Percentiles rank a stretch among this genome's conserved stretches.
Conservation (phyloP, 2,329 filamentous ascomycete species). For the Alternaria sp. region DNA sequence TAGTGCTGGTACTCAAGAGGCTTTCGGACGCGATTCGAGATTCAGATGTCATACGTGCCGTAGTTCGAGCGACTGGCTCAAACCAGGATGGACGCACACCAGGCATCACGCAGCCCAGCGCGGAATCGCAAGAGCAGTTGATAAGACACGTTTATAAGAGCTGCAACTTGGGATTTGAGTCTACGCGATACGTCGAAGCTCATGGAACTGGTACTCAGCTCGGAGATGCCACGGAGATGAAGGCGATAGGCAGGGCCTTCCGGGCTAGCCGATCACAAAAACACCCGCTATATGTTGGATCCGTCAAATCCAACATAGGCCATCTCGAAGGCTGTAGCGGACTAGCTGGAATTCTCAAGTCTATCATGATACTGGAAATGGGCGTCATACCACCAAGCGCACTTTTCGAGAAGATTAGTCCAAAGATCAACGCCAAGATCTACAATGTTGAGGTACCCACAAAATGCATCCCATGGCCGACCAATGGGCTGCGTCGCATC, state of each 20-base stretch:
- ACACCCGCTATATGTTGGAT: conserved; percentile 53
- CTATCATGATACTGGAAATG: conserved; percentile 48
- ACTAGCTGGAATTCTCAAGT: conserved; percentile 46
- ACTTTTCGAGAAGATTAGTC: conserved; percentile 15
- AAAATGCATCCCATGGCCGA: neutral
- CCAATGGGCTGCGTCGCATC: neutral
- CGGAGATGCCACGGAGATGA: conserved; percentile 26
- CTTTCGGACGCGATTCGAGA: conserved; percentile 25
- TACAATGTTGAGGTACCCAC: conserved; percentile 4
- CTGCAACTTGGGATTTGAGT: conserved; percentile 29
- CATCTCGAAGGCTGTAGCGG: conserved; percentile 49
- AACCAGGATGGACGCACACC: conserved; percentile 20
- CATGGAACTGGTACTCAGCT: conserved; percentile 61
- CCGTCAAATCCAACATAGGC: conserved; percentile 34
- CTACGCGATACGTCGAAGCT: conserved; percentile 27
- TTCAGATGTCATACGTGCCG: conserved; percentile 33
- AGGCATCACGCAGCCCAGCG: conserved; percentile 7
- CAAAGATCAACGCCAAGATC: conserved; percentile 4
- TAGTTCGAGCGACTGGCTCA: conserved; percentile 29
- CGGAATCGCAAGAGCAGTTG: neutral
- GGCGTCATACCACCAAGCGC: conserved; percentile 32
- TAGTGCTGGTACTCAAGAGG: conserved; percentile 32
- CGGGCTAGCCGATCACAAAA: conserved; percentile 21
- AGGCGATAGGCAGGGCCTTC: conserved; percentile 11
- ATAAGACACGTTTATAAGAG: neutral